Conservation (phyloP, 805 yeast species). For the Starmerella sp. region DNA sequence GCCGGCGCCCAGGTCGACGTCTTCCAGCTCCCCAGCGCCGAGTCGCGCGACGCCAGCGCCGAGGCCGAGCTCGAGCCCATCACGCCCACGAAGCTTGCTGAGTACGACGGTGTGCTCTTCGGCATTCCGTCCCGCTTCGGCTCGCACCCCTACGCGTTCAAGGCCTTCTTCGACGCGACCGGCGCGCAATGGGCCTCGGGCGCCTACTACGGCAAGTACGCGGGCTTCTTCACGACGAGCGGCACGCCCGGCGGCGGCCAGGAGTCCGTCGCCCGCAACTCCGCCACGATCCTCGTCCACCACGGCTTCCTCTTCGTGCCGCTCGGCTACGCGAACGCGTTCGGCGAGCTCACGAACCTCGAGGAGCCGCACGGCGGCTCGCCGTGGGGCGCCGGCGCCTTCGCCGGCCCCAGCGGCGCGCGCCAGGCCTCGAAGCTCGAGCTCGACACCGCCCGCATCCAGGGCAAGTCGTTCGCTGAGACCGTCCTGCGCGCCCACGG, state of each 20-base stretch:
- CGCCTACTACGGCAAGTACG: slow-evolving; percentile 60
- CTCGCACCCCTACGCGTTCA: slow-evolving; percentile 65
- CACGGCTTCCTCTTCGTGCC: slow-evolving; percentile 77
- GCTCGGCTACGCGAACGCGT: slow-evolving; percentile 59
- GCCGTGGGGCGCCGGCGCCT: slow-evolving; percentile 79
- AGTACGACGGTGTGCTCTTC: slow-evolving; percentile 70
- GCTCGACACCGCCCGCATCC: slow-evolving; percentile 48
- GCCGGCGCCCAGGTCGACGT: slow-evolving; percentile 62
- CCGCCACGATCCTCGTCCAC: slow-evolving; percentile 56
- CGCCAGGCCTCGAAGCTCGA: slow-evolving; percentile 56
- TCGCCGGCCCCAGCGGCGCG: slow-evolving; percentile 68
- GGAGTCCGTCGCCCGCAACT: slow-evolving; percentile 55
- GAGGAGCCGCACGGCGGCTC: slow-evolving; percentile 68
- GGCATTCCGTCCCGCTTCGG: slow-evolving; percentile 87
- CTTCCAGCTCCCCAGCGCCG: slow-evolving; percentile 46
- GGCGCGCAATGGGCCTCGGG: slow-evolving; percentile 75
- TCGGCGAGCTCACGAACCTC: slow-evolving; percentile 41
- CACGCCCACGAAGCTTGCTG: slow-evolving; percentile 42
- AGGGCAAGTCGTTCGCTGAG: slow-evolving; percentile 54
- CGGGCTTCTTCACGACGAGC: slow-evolving; percentile 60
- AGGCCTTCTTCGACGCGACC: slow-evolving; percentile 64
- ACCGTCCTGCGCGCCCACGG: slow-evolving; percentile 26
- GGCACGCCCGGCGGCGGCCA: slow-evolving; percentile 78
- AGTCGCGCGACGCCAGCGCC: slow-evolving; percentile 47
- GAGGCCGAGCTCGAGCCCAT: slow-evolving; percentile 41